These are phyloP conservation scores for Agaricus blazei DNA, from an alignment of 768 basidiomycete species.

Conservation along the genomic window DNA sequence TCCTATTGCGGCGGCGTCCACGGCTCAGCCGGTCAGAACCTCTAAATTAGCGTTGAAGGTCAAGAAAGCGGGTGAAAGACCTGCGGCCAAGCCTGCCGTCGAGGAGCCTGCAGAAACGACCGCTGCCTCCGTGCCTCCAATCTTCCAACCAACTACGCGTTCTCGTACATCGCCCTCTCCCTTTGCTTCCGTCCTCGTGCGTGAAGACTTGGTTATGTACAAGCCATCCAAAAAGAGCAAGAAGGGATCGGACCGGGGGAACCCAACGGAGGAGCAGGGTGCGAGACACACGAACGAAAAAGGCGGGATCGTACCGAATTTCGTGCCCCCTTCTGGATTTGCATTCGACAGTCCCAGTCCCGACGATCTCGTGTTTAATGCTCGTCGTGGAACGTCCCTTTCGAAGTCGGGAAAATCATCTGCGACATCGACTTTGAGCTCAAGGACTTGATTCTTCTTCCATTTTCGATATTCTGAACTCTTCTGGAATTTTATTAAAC, in stretches of 20 bases:
- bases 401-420: slow-evolving; percentile 15
- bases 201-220: slow-evolving; percentile 36
- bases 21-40: slow-evolving; percentile 30
- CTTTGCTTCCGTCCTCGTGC: slow-evolving; percentile 68
- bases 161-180: slow-evolving; percentile 74
- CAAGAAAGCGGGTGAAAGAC: slow-evolving; percentile 48
- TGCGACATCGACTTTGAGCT: slow-evolving; percentile 15
- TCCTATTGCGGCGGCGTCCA: slow-evolving; percentile 26
- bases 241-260: slow-evolving; percentile 25
- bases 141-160: slow-evolving; percentile 52
- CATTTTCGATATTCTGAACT: background rate
- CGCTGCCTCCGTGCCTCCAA: slow-evolving; percentile 37
- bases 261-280: slow-evolving; percentile 16
- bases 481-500: no score
- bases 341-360: slow-evolving; percentile 85
- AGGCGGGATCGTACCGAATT: slow-evolving; percentile 27
- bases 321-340: slow-evolving; percentile 38
- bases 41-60: slow-evolving; percentile 79
- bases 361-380: slow-evolving; percentile 81
- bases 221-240: slow-evolving; percentile 29
- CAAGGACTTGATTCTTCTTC: slow-evolving; percentile 13
- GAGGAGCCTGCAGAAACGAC: slow-evolving; percentile 33
- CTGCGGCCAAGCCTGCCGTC: slow-evolving; percentile 17
- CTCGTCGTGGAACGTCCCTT: slow-evolving; percentile 63
- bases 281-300: slow-evolving; percentile 2